These are phyloP conservation scores for Dictyophora rubrovolvata DNA, from an alignment of 768 basidiomycete species.

Conservation along the genomic window DNA sequence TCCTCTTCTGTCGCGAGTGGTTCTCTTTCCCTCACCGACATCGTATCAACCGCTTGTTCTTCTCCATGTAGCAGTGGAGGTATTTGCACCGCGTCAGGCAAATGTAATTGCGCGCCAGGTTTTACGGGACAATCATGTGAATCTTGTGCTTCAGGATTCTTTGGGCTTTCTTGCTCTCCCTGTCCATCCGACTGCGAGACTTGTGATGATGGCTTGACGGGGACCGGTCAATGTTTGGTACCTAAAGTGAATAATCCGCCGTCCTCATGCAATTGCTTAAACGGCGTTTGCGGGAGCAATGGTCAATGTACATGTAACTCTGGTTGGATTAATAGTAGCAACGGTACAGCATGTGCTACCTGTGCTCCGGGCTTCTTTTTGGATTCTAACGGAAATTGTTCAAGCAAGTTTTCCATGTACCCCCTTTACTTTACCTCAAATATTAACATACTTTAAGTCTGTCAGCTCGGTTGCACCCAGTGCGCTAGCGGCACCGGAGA, in stretches of 20 bases:
- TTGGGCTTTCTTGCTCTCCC: conserved; percentile 58
- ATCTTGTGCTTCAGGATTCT: conserved; percentile 62
- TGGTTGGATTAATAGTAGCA: conserved; percentile 61
- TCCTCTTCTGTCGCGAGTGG: conserved; percentile 30
- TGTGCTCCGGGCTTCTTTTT: conserved; percentile 73
- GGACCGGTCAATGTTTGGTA: conserved; percentile 61
- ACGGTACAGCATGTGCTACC: conserved; percentile 68
- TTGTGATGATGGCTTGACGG: conserved; percentile 75
- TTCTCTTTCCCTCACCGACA: conserved; percentile 51
- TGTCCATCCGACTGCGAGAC: conserved; percentile 59
- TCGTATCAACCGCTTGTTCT: conserved; percentile 67
- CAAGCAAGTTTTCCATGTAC: conserved; percentile 33
- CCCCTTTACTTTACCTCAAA: not conserved
- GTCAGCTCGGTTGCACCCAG: conserved; percentile 57
- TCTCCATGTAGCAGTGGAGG: conserved; percentile 67
- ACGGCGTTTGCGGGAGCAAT: conserved; percentile 60
- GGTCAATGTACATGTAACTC: conserved; percentile 68
- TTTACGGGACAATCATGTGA: conserved; percentile 79
- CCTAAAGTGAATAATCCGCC: conserved; percentile 40
- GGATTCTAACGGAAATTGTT: conserved; percentile 57
- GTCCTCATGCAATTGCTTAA: conserved; percentile 69
- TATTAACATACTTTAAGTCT: conserved; percentile 34
- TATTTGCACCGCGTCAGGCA: conserved; percentile 58
- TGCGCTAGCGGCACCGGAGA: conserved; percentile 61
- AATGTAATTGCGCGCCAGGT: conserved; percentile 61